Base-by-base conservation (phyloP, 306 rosid species). In the Quercus robur region DNA sequence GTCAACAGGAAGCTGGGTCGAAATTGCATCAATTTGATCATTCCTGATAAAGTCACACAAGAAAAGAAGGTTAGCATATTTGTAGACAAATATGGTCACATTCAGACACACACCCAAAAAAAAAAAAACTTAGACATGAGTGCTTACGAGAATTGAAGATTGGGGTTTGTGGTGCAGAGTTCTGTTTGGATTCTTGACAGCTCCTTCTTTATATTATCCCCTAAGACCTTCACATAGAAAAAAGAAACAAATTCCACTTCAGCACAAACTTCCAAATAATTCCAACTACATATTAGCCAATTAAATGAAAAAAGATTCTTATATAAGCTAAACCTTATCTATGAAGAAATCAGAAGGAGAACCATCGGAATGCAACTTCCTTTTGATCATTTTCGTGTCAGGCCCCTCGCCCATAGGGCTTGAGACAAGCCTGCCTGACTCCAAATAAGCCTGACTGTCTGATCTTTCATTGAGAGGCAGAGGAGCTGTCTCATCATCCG, bases 401-500 rank as follows among this genome's bases (percentile, higher is more conserved):
- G 94, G 91, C 8, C 91, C 96, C 69, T 92, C 91, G 33, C 92
- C 94, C 3, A 81, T 58, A 13, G 89, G 77, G 38, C 81, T 88
- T 30, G 81, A 78, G 26, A 73, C 81, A 49, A 64, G 74, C 51
- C 73, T 78, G 83, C 71, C 73, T 14, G 89, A 74, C 76, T 56
- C 77, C 59, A 79, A 77, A 28, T 81, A 82, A 23, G 83, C 86
- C 70, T 86, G 91, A 75, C 84, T 77, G 51, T 93, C 91, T 3
- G 92, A 94, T 74, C 86, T 88, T 68, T 85, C 97, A 80, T 87
- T 72, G 21, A 87, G 89, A 80, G 89, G 91, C 83, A 92, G 75
- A 55, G 97, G 97, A 86, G 94, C 77, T 71, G 91, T 91, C 56
- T 90, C 98, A 74, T 96, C 93, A 18, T 96, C 94, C 13, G 88